These are phyloP conservation scores for Rhododendron williamsianum DNA, from an alignment of 148 eudicot species.

Conservation along the genomic window DNA sequence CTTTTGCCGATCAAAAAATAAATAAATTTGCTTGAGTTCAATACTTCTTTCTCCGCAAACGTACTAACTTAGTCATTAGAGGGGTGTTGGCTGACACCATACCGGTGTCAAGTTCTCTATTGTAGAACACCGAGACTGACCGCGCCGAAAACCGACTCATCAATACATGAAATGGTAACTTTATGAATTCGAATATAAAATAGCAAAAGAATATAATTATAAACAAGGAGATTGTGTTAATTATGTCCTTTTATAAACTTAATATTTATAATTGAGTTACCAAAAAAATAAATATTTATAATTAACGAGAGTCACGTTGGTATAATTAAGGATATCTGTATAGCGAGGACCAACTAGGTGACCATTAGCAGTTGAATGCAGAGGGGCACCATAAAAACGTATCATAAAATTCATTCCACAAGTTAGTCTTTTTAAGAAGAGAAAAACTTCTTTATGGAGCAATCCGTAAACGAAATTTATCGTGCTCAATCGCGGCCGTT, in stretches of 20 bases:
- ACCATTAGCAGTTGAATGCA: background rate
- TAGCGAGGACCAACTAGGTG: background rate
- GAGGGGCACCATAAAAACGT: background rate
- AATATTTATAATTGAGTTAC: background rate
- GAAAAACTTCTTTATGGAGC: too few relatives aligned
- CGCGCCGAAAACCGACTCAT: too few relatives aligned
- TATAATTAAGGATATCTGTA: background rate
- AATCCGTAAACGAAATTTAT: too few relatives aligned
- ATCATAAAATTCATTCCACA: background rate
- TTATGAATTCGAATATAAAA: background rate
- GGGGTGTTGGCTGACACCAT: too few relatives aligned
- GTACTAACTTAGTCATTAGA: too few relatives aligned
- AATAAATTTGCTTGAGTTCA: too few relatives aligned
- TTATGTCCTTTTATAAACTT: background rate
- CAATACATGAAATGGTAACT: background rate
- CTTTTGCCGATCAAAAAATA: too few relatives aligned
- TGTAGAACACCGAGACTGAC: too few relatives aligned
- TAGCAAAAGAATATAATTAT: background rate
- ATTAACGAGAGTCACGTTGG: background rate
- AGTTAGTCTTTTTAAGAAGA: background rate
- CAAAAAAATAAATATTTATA: background rate
- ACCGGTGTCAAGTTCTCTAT: too few relatives aligned
- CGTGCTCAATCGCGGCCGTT: too few relatives aligned
- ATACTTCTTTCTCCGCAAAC: too few relatives aligned
- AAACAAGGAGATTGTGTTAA: background rate